These are phyloP conservation scores for Melastoma candidum DNA, from an alignment of 441 rosid genomes.

Conservation along the genomic window DNA sequence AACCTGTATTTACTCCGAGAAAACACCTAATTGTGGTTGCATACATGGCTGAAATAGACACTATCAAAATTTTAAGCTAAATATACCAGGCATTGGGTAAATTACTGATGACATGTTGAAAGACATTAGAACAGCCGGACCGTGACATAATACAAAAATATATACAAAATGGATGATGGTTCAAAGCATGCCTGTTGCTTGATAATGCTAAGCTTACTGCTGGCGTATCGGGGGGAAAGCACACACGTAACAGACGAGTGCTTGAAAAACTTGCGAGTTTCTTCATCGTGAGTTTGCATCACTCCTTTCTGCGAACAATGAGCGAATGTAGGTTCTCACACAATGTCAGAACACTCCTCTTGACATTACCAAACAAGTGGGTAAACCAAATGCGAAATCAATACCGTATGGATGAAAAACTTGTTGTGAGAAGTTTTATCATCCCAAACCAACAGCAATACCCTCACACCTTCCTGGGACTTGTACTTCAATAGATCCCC, in stretches of 20 bases:
- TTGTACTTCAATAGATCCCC: constrained; percentile 76
- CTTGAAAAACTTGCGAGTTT: constrained; percentile 78
- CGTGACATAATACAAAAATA: constrained; percentile 1
- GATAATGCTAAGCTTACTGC: constrained; percentile 97
- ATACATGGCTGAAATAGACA: too few relatives aligned
- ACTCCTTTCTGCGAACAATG: constrained; percentile 48
- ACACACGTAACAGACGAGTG: constrained; percentile 79
- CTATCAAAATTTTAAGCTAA: too few relatives aligned
- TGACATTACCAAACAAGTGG: too few relatives aligned
- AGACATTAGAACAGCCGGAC: background rate
- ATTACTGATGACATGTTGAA: too few relatives aligned
- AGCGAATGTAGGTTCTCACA: too few relatives aligned
- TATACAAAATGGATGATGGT: constrained; percentile 16
- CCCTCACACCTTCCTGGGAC: constrained; percentile 78
- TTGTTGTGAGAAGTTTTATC: constrained; percentile 75
- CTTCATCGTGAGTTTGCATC: constrained; percentile 91
- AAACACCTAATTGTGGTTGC: too few relatives aligned
- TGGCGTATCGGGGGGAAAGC: constrained; percentile 78
- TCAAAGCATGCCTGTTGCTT: constrained; percentile 82
- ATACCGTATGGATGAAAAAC: constrained; percentile 63
- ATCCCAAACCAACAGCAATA: constrained; percentile 75
- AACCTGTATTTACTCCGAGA: too few relatives aligned
- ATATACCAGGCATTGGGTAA: too few relatives aligned
- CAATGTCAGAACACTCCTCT: too few relatives aligned
- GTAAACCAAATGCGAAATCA: background rate